These are phyloP conservation scores for Peronospora destructor DNA, from an alignment of 352 stramenopile genomes.

Conservation along the genomic window DNA sequence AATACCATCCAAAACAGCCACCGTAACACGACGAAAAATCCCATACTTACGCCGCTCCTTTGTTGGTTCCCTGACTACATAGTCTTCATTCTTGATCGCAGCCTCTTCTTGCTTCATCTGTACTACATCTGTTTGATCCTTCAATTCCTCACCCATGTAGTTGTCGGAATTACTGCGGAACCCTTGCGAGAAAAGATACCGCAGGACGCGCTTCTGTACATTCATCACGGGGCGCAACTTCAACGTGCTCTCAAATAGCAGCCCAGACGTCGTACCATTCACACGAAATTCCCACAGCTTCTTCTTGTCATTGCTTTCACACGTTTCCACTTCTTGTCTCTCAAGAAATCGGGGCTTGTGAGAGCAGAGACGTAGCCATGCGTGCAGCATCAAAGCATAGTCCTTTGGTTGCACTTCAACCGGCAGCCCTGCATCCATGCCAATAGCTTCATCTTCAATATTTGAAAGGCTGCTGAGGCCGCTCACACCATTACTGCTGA, in stretches of 20 bases:
- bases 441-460: background rate
- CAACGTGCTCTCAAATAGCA: slow-evolving; percentile 69
- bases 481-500: slow-evolving; percentile 25
- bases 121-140: background rate
- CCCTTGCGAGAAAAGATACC: slow-evolving; percentile 66
- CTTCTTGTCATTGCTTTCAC: slow-evolving; percentile 8
- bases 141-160: slow-evolving; percentile 11
- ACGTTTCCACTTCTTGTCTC: slow-evolving; percentile 9
- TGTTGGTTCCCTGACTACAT: slow-evolving; percentile 1
- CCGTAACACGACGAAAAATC: slow-evolving; percentile 38
- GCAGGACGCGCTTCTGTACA: slow-evolving; percentile 46
- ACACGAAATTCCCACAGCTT: slow-evolving; percentile 56
- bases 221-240: slow-evolving; percentile 54
- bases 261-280: slow-evolving; percentile 49
- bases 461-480: slow-evolving; percentile 2
- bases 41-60: slow-evolving; percentile 18
- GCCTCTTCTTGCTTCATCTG: slow-evolving; percentile 1
- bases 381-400: slow-evolving; percentile 54
- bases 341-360: slow-evolving; percentile 52
- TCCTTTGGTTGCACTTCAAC: slow-evolving; percentile 16
- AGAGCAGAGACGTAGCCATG: slow-evolving; percentile 54
- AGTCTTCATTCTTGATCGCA: slow-evolving; percentile 11
- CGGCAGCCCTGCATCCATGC: slow-evolving; percentile 8
- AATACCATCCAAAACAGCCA: slow-evolving; percentile 42
- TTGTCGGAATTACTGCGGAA: slow-evolving; percentile 31